phyloP scores from a whole-genome alignment of 345 rosid genomes.

The Boechera retrofracta region DNA sequence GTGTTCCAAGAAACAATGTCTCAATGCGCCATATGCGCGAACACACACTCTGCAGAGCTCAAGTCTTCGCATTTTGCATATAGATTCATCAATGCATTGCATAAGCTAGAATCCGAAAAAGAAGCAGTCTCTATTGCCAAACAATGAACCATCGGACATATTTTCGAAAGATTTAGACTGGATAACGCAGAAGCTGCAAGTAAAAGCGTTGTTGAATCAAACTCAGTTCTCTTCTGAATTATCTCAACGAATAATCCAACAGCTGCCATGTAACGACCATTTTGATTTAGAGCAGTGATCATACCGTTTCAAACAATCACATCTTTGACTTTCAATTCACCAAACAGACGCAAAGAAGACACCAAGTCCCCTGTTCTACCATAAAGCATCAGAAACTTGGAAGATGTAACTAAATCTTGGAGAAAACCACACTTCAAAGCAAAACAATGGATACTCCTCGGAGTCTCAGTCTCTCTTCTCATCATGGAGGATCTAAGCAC shows the following conservation, averaged over 20 bases:
- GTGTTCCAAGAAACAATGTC: conserved; percentile 75
- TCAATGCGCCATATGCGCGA: conserved; percentile 47
- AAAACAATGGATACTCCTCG: conserved; percentile 54
- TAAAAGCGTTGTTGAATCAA: conserved; percentile 65
- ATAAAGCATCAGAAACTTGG: conserved; percentile 59
- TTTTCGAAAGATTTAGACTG: conserved; percentile 31
- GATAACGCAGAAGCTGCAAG: conserved; percentile 50
- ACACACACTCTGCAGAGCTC: conserved; percentile 51
- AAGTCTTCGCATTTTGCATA: conserved; percentile 63
- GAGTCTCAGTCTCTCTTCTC: conserved; percentile 34
- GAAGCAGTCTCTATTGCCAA: conserved; percentile 54
- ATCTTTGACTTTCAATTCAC: conserved; percentile 53
- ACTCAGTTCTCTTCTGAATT: conserved; percentile 49
- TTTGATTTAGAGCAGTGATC: conserved; percentile 58
- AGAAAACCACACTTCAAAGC: conserved; percentile 63
- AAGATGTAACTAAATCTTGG: conserved; percentile 51
- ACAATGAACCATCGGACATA: conserved; percentile 51
- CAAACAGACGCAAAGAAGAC: conserved; percentile 50
- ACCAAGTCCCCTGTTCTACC: conserved; percentile 47
- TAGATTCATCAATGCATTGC: conserved; percentile 62
- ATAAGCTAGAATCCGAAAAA: conserved; percentile 50
- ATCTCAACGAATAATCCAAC: conserved; percentile 49
- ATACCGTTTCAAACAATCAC: conserved; percentile 63
- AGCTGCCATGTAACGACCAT: conserved; percentile 45
- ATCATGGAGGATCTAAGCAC: conserved; percentile 45